phyloP scores from a whole-genome alignment of 2,329 filamentous ascomycete species.

The Xylaria sp. region DNA sequence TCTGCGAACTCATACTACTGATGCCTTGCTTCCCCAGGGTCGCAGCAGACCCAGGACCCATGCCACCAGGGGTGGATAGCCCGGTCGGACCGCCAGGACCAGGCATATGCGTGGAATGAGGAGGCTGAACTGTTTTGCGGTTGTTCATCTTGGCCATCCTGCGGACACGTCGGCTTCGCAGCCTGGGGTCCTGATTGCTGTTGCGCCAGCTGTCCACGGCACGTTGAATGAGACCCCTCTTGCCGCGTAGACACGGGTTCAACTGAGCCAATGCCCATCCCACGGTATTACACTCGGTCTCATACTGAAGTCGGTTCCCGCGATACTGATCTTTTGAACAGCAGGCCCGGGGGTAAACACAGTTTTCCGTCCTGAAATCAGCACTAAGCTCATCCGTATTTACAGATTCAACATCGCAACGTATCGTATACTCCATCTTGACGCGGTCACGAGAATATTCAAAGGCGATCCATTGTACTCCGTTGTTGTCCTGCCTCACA shows the following conservation, averaged over 20 bases:
- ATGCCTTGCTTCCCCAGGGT: slow-evolving; percentile 71
- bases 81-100: slow-evolving; percentile 69
- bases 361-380: slow-evolving; percentile 98
- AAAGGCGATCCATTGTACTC: slow-evolving; percentile 98
- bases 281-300: slow-evolving; percentile 99
- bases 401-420: slow-evolving; percentile 96
- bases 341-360: slow-evolving; percentile 94
- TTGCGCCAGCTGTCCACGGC: slow-evolving; percentile 99
- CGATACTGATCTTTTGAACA: slow-evolving; percentile 95
- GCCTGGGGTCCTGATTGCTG: slow-evolving; percentile 92
- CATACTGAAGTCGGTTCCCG: slow-evolving; percentile 93
- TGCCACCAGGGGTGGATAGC: slow-evolving; percentile 67
- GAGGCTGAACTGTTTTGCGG: slow-evolving; percentile 72
- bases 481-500: slow-evolving; percentile 92
- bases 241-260: slow-evolving; percentile 88
- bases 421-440: slow-evolving; percentile 99
- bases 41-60: slow-evolving; percentile 61
- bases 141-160: slow-evolving; percentile 96
- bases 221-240: slow-evolving; percentile 93
- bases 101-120: slow-evolving; percentile 69
- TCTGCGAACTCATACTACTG: slow-evolving; percentile 67
- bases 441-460: slow-evolving; percentile 96
- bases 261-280: slow-evolving; percentile 97
- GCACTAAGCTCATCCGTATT: slow-evolving; percentile 82
- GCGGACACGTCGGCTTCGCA: slow-evolving; percentile 89